These are phyloP conservation scores for Gynostemma pentaphyllum DNA, from an alignment of 306 rosid genomes.

Conservation along the genomic window DNA sequence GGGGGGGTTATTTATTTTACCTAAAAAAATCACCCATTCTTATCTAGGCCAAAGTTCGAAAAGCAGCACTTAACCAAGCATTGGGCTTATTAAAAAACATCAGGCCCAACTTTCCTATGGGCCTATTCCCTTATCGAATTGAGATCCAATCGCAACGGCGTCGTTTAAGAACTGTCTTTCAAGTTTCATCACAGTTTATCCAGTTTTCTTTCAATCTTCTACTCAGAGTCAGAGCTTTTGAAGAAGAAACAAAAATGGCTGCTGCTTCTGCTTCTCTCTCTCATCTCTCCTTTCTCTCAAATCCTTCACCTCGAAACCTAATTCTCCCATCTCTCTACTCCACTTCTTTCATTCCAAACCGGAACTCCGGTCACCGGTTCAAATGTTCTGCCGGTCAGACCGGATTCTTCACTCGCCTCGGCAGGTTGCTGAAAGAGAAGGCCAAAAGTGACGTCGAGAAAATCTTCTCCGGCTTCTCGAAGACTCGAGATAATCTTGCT, in stretches of 20 bases:
- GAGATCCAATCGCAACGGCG: background rate
- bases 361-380: conserved; percentile 26
- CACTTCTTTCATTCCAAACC: background rate
- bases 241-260: conserved; percentile 31
- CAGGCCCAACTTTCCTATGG: background rate
- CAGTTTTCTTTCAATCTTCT: background rate
- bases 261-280: conserved; percentile 25
- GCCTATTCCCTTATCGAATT: no score
- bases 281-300: conserved; percentile 30
- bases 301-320: conserved; percentile 16
- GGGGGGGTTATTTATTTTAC: no score
- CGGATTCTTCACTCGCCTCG: conserved; percentile 71
- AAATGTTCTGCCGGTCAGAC: conserved; percentile 60
- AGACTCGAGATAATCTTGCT: conserved; percentile 78
- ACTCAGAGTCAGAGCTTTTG: background rate
- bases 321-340: conserved; percentile 9
- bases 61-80: no score
- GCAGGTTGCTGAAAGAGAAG: conserved; percentile 78
- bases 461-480: conserved; percentile 74
- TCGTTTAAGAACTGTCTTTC: background rate
- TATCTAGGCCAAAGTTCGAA: no score
- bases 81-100: background rate
- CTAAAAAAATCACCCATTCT: no score
- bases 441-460: conserved; percentile 90
- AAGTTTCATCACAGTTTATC: background rate